Evolutionary conservation across 805 yeast species (phyloP).

Genomic region (Zygosaccharomyces rouxii): DNA sequence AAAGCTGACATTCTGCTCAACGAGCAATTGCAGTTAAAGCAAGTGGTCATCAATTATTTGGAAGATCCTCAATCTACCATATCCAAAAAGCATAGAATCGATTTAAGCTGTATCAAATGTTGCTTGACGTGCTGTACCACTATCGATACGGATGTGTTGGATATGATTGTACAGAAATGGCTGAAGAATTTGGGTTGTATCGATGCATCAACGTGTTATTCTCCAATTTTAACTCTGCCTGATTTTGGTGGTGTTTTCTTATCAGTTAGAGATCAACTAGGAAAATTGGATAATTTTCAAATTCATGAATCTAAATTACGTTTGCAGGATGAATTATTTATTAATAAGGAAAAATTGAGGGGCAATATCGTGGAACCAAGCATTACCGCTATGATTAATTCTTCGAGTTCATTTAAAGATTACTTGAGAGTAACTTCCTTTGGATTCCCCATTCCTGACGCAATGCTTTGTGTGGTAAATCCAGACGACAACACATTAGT

Average conservation of each 20-base stretch:
- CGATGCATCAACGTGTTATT: slow-evolving; percentile 67
- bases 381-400: slow-evolving; percentile 30
- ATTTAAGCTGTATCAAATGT: slow-evolving; percentile 78
- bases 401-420: slow-evolving; percentile 38
- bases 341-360: slow-evolving; percentile 36
- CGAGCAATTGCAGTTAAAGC: slow-evolving; percentile 83
- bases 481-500: slow-evolving; percentile 82
- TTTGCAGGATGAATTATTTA: slow-evolving; percentile 33
- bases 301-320: slow-evolving; percentile 29
- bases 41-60: slow-evolving; percentile 89
- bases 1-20: slow-evolving; percentile 72
- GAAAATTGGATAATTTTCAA: slow-evolving; percentile 31
- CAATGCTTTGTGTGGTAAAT: slow-evolving; percentile 87
- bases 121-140: slow-evolving; percentile 84
- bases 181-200: slow-evolving; percentile 83
- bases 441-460: slow-evolving; percentile 93
- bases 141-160: slow-evolving; percentile 90
- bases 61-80: slow-evolving; percentile 81
- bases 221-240: slow-evolving; percentile 82
- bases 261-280: slow-evolving; percentile 84
- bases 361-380: slow-evolving; percentile 32
- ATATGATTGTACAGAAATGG: slow-evolving; percentile 85
- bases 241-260: slow-evolving; percentile 97
- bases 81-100: slow-evolving; percentile 69
- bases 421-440: slow-evolving; percentile 79